These are phyloP conservation scores for Cladophialophora immunda DNA, from an alignment of 2,329 filamentous ascomycete genomes.

Conservation along the genomic window DNA sequence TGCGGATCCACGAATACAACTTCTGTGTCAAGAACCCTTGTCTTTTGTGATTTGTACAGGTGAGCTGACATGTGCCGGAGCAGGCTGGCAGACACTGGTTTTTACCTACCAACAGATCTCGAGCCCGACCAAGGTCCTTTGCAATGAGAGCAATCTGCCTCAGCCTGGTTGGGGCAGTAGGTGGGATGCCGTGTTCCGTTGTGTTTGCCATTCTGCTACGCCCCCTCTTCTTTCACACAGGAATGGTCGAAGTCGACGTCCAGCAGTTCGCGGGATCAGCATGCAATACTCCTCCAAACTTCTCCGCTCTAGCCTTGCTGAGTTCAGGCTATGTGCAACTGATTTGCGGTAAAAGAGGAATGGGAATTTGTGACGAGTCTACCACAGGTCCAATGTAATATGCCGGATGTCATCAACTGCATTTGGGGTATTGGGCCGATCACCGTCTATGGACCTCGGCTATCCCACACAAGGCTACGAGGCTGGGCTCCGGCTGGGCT, in stretches of 20 bases:
- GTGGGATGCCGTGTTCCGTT: neutral
- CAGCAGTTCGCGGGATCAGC: no score
- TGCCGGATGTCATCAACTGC: neutral
- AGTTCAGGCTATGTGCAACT: no score
- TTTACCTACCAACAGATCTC: constrained; percentile 37
- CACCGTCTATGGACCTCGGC: neutral
- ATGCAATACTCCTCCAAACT: no score
- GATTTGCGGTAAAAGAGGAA: neutral
- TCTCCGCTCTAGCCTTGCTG: no score
- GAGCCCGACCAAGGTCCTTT: constrained; percentile 38
- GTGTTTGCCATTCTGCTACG: constrained; percentile 16
- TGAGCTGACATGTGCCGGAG: neutral
- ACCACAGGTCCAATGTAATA: neutral
- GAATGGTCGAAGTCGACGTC: no score
- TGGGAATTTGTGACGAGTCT: neutral
- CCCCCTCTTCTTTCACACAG: no score
- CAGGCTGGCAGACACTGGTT: neutral
- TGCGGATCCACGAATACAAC: constrained; percentile 51
- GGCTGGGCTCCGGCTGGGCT: neutral
- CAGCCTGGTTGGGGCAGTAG: constrained; percentile 37
- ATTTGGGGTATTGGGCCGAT: neutral
- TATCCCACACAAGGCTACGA: neutral
- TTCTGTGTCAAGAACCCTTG: constrained; percentile 49
- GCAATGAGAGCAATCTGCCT: constrained; percentile 42
- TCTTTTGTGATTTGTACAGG: constrained; percentile 29